Base-by-base conservation (phyloP, 352 stramenopile genomes). In the Phytophthora cajani region DNA sequence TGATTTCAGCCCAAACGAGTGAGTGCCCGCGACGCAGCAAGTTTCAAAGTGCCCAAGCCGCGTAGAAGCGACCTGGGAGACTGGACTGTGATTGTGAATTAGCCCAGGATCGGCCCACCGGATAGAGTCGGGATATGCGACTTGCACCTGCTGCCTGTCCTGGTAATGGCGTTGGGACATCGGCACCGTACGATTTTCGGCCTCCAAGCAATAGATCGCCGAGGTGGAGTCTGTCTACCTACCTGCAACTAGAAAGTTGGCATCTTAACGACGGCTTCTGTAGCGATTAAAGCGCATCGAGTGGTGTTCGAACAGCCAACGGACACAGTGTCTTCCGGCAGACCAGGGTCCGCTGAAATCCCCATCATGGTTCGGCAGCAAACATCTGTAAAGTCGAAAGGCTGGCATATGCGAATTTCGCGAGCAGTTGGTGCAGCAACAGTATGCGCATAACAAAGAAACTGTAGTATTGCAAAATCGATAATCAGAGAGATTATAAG, bases 41-140 rank as follows among this genome's bases (percentile, higher is more conserved):
- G 72, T 73, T 71, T 54, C 58, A 40, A 55, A 74, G 64, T 74
- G 63, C 23, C 23, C 25, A n/a, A 33, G 42, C 44, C 17, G 44
- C 49, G 71, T 75, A 73, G 49, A 74, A 77, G 63, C 59, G 71
- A 71, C 40, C 54, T 65, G 58, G 58, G 71, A 71, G 58, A 60
- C 52, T 51, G 58, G 21, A 53, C 64, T 30, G 54, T 57, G 68
- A 77, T 76, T 79, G 68, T 69, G 72, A 69, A 0, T 70, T 66
- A 72, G 67, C 66, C 50, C 55, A 74, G 58, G 65, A 77, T 71
- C 61, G 65, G 70, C 25, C 51, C 49, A 23, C 30, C 25, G 56
- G 57, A 47, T 61, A 51, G 46, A 42, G 53, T 40, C 25, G 32
- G 33, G 19, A 36, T 59, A 25, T 49, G 44, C 57, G 40, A 50